Percentiles rank a stretch among this genome's conserved stretches.
Conservation (phyloP, 768 basidiomycete species). For the Russula sp. region DNA sequence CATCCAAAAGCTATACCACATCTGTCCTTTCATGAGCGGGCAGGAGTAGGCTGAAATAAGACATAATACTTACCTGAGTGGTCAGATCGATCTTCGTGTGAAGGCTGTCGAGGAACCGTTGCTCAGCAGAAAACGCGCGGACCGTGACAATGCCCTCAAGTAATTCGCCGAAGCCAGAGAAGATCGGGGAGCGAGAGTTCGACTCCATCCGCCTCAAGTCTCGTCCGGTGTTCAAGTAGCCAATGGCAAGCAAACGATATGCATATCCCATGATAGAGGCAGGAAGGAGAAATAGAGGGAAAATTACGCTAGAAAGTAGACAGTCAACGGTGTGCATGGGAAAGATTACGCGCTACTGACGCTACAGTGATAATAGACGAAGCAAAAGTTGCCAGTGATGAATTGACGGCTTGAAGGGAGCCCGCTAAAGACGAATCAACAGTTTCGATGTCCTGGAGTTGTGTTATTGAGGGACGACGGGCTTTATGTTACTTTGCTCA, state of each 20-base stretch:
- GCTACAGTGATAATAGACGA: slow-evolving; percentile 66
- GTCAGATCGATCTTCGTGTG: slow-evolving; percentile 69
- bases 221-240: slow-evolving; percentile 72
- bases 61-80: slow-evolving; percentile 46
- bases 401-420: slow-evolving; percentile 69
- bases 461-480: neutral
- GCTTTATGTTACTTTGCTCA: slow-evolving; percentile 20
- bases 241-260: slow-evolving; percentile 63
- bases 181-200: slow-evolving; percentile 77
- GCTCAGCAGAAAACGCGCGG: slow-evolving; percentile 81
- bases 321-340: slow-evolving; percentile 23
- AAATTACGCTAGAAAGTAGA: slow-evolving; percentile 43
- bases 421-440: slow-evolving; percentile 68
- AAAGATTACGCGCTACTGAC: slow-evolving; percentile 32
- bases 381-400: slow-evolving; percentile 68
- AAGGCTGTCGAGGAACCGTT: slow-evolving; percentile 65
- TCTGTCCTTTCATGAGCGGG: slow-evolving; percentile 31
- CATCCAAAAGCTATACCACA: slow-evolving; percentile 91
- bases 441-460: slow-evolving; percentile 66
- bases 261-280: slow-evolving; percentile 64
- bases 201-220: slow-evolving; percentile 89
- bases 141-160: slow-evolving; percentile 90
- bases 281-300: slow-evolving; percentile 79
- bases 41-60: neutral
- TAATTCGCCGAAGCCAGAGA: slow-evolving; percentile 74